phyloP scores from a whole-genome alignment of 768 basidiomycete genomes.

The Suillus weaverae region DNA sequence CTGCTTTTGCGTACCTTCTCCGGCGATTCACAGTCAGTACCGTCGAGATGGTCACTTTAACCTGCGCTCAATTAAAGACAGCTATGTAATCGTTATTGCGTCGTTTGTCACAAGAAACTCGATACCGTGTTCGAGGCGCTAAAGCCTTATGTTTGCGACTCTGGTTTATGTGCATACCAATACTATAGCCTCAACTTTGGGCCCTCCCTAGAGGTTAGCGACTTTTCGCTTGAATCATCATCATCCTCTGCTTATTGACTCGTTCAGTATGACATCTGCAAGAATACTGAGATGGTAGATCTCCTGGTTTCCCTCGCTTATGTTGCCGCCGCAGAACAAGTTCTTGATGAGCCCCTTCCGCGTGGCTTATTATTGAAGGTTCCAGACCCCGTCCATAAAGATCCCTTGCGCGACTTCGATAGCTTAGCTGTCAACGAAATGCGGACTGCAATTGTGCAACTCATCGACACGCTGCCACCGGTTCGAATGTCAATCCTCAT shows the following conservation, averaged over 20 bases:
- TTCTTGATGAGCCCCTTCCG: conserved; percentile 58
- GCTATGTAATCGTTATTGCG: conserved; percentile 69
- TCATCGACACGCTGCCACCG: conserved; percentile 50
- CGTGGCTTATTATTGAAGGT: conserved; percentile 62
- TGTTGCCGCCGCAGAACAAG: conserved; percentile 51
- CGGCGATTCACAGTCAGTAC: conserved; percentile 56
- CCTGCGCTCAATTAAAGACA: conserved; percentile 23
- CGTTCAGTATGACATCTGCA: conserved; percentile 64
- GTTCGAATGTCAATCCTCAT: conserved; percentile 31
- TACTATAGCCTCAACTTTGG: conserved; percentile 67
- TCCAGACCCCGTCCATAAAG: conserved; percentile 17
- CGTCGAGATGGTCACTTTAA: neutral
- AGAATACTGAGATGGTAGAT: conserved; percentile 64
- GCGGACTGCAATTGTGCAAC: conserved; percentile 42
- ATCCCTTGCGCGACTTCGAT: conserved; percentile 52
- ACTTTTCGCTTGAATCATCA: neutral
- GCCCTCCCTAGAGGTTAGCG: conserved; percentile 61
- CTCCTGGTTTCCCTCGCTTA: conserved; percentile 67
- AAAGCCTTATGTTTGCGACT: conserved; percentile 73
- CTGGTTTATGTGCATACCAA: conserved; percentile 66
- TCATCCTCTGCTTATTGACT: neutral
- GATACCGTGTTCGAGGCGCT: conserved; percentile 54
- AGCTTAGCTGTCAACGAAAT: conserved; percentile 42
- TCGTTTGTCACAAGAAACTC: conserved; percentile 71
- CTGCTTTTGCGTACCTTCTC: conserved; percentile 64